A percentile compares a stretch with the other conserved stretches of the same genome.
Conservation (phyloP, 2,329 filamentous ascomycete genomes). For the Plectosphaerella sp. region DNA sequence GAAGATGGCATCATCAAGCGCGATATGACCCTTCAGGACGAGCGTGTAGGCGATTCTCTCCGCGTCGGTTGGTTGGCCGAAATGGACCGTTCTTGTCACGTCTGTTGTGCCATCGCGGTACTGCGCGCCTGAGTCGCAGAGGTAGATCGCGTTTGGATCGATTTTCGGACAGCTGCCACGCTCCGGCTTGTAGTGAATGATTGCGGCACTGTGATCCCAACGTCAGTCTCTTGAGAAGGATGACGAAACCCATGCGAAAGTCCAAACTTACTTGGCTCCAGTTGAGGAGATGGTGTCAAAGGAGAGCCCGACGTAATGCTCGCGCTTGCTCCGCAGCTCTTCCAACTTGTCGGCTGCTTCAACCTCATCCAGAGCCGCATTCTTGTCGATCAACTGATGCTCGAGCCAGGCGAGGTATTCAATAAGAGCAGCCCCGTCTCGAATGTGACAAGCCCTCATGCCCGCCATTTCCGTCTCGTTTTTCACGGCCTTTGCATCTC, state of each 20-base stretch:
- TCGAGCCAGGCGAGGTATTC: constrained; percentile 98
- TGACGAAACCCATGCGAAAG: too few species aligned
- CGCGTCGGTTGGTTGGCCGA: constrained; percentile 75
- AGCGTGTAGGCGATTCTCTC: constrained; percentile 90
- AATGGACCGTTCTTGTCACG: constrained; percentile 89
- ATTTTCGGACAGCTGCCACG: constrained; percentile 76
- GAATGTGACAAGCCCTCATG: constrained; percentile 90
- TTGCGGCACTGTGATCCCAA: constrained; percentile 62
- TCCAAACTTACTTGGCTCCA: constrained; percentile 59
- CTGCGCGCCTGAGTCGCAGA: constrained; percentile 97
- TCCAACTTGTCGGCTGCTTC: constrained; percentile 90
- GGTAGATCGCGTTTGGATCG: constrained; percentile 80
- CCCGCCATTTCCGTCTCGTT: constrained; percentile 85
- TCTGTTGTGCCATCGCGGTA: constrained; percentile 95
- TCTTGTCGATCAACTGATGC: constrained; percentile 73
- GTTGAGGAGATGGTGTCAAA: constrained; percentile 97
- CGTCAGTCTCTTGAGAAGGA: too few species aligned
- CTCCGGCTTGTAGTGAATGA: constrained; percentile 95
- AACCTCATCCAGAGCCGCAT: constrained; percentile 76
- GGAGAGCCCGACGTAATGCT: constrained; percentile 82
- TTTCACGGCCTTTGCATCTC: constrained; percentile 90
- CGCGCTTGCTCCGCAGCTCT: constrained; percentile 59
- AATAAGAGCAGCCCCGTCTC: constrained; percentile 85
- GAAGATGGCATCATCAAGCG: constrained; percentile 79
- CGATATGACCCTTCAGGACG: constrained; percentile 91